Conservation (phyloP, 140 eudicot genomes). For the Flaveria floridana region DNA sequence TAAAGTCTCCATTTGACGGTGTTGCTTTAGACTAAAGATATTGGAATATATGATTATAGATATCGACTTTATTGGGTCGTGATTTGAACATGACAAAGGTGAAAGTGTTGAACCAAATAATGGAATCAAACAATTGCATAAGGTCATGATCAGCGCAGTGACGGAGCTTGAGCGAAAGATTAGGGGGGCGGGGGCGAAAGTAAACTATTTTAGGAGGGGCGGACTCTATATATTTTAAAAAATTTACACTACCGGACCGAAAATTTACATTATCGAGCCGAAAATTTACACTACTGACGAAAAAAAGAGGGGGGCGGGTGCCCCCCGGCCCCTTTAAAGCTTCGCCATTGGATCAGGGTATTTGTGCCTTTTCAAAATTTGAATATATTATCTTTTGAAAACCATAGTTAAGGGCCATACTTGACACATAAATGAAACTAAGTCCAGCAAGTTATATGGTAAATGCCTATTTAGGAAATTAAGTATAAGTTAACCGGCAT, state of each 20-base stretch:
- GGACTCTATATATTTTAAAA: too few relatives aligned
- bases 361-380: background rate
- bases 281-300: too few relatives aligned
- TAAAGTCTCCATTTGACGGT: background rate
- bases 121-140: background rate
- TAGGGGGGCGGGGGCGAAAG: too few relatives aligned
- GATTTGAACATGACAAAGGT: background rate
- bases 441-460: background rate
- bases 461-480: background rate
- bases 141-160: background rate
- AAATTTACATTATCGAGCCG: too few relatives aligned
- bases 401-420: background rate
- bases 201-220: too few relatives aligned
- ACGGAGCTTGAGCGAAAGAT: too few relatives aligned
- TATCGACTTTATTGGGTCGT: slow-evolving; percentile 1
- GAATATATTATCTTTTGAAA: background rate
- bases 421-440: background rate
- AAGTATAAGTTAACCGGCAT: background rate
- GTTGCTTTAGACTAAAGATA: background rate
- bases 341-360: too few relatives aligned
- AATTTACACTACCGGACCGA: too few relatives aligned
- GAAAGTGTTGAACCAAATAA: background rate
- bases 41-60: background rate
- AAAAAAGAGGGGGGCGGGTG: too few relatives aligned
- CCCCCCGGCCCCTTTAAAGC: too few relatives aligned